Percentiles rank a stretch among this genome's conserved stretches.
Conservation (phyloP, 768 basidiomycete species). For the Trametes sanguinea region DNA sequence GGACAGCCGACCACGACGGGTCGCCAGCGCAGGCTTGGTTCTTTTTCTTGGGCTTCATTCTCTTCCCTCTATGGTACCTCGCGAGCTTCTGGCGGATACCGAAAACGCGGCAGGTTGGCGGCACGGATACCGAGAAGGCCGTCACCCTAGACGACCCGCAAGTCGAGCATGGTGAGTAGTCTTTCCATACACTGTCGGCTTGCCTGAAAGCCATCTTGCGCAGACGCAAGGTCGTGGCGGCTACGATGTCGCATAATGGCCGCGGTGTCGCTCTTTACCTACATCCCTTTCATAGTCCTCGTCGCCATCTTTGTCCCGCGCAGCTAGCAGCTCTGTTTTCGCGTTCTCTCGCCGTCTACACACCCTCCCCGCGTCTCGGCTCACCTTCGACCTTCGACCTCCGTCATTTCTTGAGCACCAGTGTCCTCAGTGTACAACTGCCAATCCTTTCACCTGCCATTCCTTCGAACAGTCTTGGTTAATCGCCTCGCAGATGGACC, state of each 20-base stretch:
- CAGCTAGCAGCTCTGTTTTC: slow-evolving; percentile 10
- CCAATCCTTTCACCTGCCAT: slow-evolving; percentile 17
- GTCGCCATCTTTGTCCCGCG: slow-evolving; percentile 60
- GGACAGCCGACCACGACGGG: slow-evolving; percentile 51
- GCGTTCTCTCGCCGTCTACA: slow-evolving; percentile 9
- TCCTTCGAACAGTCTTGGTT: slow-evolving; percentile 19
- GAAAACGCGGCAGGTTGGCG: slow-evolving; percentile 62
- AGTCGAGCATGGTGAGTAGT: slow-evolving; percentile 66
- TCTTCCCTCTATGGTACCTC: slow-evolving; percentile 67
- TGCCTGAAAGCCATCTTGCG: slow-evolving; percentile 7
- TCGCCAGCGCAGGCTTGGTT: slow-evolving; percentile 72
- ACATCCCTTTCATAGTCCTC: slow-evolving; percentile 77
- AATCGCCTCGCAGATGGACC: slow-evolving; percentile 13
- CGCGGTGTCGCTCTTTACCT: slow-evolving; percentile 66
- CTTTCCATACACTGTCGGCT: background rate
- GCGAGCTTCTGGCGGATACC: slow-evolving; percentile 59
- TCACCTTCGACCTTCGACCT: background rate
- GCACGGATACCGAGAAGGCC: slow-evolving; percentile 59
- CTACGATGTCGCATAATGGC: slow-evolving; percentile 75
- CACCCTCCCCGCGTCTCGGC: background rate
- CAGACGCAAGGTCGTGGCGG: slow-evolving; percentile 77
- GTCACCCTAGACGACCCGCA: slow-evolving; percentile 80
- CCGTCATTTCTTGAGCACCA: background rate
- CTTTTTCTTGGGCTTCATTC: slow-evolving; percentile 72
- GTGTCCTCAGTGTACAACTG: slow-evolving; percentile 7